Percentiles rank a stretch among this genome's conserved stretches.
Conservation (phyloP, 2,329 filamentous ascomycete species). For the Emericellopsis cladophorae region DNA sequence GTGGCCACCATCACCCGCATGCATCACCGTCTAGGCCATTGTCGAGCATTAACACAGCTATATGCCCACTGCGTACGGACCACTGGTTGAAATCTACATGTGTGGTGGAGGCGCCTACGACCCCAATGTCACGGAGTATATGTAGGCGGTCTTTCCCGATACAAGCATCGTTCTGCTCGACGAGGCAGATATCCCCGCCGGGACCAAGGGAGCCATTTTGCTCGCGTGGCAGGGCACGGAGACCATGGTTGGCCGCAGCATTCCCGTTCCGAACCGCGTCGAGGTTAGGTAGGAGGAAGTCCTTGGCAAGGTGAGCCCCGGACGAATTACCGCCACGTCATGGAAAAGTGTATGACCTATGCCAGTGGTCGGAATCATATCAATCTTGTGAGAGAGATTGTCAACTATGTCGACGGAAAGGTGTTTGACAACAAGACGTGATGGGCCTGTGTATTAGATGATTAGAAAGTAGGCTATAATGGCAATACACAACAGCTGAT, state of each 20-base stretch:
- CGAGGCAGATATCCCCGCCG: slow-evolving; percentile 37
- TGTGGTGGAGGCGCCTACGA: slow-evolving; percentile 46
- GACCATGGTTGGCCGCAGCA: slow-evolving; percentile 13
- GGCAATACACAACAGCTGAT: too few species aligned
- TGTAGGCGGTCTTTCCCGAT: slow-evolving; percentile 32
- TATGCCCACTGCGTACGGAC: slow-evolving; percentile 6
- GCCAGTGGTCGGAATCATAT: background rate
- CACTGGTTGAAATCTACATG: slow-evolving; percentile 43
- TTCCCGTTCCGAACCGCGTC: slow-evolving; percentile 1
- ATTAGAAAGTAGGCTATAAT: too few species aligned
- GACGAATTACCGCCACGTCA: slow-evolving; percentile 30
- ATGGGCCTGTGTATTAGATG: too few species aligned
- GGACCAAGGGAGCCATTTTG: slow-evolving; percentile 38
- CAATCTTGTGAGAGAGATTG: background rate
- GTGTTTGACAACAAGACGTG: slow-evolving; percentile 8
- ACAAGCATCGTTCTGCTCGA: slow-evolving; percentile 39
- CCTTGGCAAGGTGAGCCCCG: slow-evolving; percentile 30
- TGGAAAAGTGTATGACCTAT: slow-evolving; percentile 24
- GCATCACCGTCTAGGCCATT: slow-evolving; percentile 35
- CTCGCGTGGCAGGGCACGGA: slow-evolving; percentile 22
- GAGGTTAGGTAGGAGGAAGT: slow-evolving; percentile 29
- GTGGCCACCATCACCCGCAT: slow-evolving; percentile 35
- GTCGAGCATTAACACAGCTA: slow-evolving; percentile 10
- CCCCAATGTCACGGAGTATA: slow-evolving; percentile 40
- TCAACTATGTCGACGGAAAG: slow-evolving; percentile 1